Conservation (phyloP, 306 rosid species). For the Prunus salicina region DNA sequence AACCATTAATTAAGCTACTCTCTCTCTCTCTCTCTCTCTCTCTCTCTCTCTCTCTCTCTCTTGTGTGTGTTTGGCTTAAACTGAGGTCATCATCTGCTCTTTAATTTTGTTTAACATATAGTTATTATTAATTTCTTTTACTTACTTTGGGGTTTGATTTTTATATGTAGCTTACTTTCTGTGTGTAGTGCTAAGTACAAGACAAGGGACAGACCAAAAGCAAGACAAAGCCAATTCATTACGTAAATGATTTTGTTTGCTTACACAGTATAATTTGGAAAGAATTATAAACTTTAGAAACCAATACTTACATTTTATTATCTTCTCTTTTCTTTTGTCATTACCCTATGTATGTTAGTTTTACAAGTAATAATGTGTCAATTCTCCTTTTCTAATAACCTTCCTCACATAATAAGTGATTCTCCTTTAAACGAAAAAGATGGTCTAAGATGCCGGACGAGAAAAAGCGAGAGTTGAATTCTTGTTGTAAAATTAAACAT, state of each 20-base stretch:
- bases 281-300: not conserved
- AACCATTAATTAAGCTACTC: slow-evolving; percentile 7
- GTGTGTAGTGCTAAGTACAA: not conserved
- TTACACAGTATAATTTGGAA: not conserved
- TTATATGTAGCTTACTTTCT: not conserved
- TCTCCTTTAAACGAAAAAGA: too few relatives aligned
- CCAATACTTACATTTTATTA: not conserved
- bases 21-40: not conserved
- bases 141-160: not conserved
- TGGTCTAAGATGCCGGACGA: too few relatives aligned
- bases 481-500: too few relatives aligned
- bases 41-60: not conserved
- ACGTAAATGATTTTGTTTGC: not conserved
- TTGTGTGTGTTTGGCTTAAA: too few relatives aligned
- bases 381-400: too few relatives aligned
- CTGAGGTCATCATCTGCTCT: not conserved
- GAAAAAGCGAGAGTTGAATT: too few relatives aligned
- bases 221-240: not conserved
- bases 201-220: slow-evolving; percentile 24
- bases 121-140: not conserved
- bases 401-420: too few relatives aligned
- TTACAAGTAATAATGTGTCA: not conserved
- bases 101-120: not conserved
- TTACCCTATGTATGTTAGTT: not conserved
- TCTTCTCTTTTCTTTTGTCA: not conserved